These are phyloP conservation scores for Vigna mungo DNA, from an alignment of 306 rosid genomes.

Conservation along the genomic window DNA sequence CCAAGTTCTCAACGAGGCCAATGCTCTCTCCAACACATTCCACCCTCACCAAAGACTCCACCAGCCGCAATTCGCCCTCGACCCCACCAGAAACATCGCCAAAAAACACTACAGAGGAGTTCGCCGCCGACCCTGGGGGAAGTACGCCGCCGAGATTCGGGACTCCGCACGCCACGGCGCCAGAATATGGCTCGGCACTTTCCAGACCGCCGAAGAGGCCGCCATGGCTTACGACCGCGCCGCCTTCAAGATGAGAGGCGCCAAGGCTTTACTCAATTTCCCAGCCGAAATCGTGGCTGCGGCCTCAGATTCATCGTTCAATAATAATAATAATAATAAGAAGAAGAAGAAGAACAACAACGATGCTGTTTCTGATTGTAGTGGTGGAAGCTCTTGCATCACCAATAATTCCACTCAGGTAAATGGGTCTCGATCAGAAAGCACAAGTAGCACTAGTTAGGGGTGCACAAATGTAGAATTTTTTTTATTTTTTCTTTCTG, in stretches of 20 bases:
- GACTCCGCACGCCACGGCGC: conserved; percentile 78
- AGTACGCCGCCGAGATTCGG: conserved; percentile 90
- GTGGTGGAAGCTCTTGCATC: conserved; percentile 35
- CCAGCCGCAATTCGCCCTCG: conserved; percentile 42
- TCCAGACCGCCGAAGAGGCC: conserved; percentile 87
- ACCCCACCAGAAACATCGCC: conserved; percentile 46
- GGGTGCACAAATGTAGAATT: neutral
- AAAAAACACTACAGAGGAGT: conserved; percentile 94
- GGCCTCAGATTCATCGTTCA: neutral
- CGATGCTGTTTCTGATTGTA: conserved; percentile 43
- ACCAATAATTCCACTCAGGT: conserved; percentile 26
- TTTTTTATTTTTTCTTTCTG: neutral
- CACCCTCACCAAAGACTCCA: conserved; percentile 31
- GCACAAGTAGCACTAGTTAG: neutral
- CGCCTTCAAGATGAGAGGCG: conserved; percentile 81
- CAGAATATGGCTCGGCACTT: conserved; percentile 88
- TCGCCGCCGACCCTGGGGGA: conserved; percentile 90
- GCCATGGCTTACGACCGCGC: conserved; percentile 91
- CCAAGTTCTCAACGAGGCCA: conserved; percentile 79
- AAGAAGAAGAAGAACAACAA: conserved; percentile 32
- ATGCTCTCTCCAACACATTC: conserved; percentile 38
- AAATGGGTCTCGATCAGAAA: neutral
- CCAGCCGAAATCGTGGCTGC: conserved; percentile 68
- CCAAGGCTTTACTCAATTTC: conserved; percentile 82
- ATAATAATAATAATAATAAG: neutral